Evolutionary conservation across 805 yeast species (phyloP).

Genomic region (Cyberlindnera petersonii): DNA sequence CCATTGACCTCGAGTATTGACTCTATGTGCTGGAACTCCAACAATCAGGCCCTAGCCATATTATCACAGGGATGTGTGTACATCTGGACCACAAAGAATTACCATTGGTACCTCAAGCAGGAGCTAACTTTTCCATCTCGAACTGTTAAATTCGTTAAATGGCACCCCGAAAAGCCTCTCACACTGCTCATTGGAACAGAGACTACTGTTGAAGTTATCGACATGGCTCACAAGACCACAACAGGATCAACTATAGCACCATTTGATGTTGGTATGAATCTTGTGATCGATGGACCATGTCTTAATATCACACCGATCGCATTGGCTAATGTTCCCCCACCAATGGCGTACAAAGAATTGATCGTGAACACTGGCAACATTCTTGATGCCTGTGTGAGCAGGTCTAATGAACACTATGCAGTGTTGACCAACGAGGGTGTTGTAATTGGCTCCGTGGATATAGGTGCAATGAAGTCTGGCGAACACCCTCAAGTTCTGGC

Average conservation of each 20-base stretch:
- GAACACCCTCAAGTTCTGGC: conserved; percentile 39
- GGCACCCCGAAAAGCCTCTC: conserved; percentile 89
- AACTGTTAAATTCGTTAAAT: conserved; percentile 45
- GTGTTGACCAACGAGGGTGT: conserved; percentile 47
- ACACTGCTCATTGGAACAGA: conserved; percentile 64
- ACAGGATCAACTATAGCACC: conserved; percentile 70
- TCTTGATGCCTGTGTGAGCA: conserved; percentile 59
- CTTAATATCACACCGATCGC: conserved; percentile 78
- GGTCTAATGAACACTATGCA: conserved; percentile 56
- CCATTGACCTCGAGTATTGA: conserved; percentile 46
- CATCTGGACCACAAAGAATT: conserved; percentile 87
- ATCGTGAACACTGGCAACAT: conserved; percentile 50
- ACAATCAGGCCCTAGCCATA: conserved; percentile 74
- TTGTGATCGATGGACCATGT: conserved; percentile 74
- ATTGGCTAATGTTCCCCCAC: conserved; percentile 92
- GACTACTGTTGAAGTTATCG: conserved; percentile 53
- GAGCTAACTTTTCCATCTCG: conserved; percentile 42
- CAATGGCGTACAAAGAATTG: conserved; percentile 70
- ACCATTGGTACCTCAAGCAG: conserved; percentile 93
- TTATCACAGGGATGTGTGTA: conserved; percentile 61
- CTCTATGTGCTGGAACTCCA: conserved; percentile 72
- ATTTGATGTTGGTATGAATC: conserved; percentile 68
- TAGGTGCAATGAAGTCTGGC: conserved; percentile 42
- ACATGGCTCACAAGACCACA: conserved; percentile 57
- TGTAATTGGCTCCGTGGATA: conserved; percentile 44